Evolutionary conservation across 192 early-diverging fungal genomes (phyloP).

Genomic region (Rhizophlyctis rosea): DNA sequence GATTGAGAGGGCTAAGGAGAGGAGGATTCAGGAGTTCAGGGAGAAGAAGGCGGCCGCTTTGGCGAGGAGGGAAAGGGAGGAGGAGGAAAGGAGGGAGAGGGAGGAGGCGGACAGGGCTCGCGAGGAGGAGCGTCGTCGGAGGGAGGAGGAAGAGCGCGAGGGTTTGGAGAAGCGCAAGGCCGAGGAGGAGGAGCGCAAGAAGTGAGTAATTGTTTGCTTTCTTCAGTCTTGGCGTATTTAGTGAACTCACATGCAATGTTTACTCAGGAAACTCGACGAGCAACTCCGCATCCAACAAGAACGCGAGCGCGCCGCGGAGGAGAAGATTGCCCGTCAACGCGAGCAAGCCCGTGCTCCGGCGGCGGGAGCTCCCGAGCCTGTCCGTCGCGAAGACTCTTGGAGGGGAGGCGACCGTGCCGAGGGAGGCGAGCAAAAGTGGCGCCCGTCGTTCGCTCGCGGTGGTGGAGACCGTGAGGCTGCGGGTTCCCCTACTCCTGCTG

Average conservation of each 20-base stretch:
- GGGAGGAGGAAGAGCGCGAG: constrained; percentile 23
- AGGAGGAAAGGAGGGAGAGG: constrained; percentile 17
- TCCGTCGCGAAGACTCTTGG: background rate
- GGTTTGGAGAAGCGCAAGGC: constrained; percentile 24
- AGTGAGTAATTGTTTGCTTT: constrained; percentile 17
- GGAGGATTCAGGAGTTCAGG: constrained; percentile 60
- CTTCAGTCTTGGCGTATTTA: constrained; percentile 7
- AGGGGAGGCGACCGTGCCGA: background rate
- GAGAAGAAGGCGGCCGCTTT: constrained; percentile 52
- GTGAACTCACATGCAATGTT: constrained; percentile 7
- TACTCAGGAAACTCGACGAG: constrained; percentile 20
- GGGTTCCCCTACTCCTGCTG: constrained; percentile 11
- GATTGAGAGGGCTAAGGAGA: constrained; percentile 71
- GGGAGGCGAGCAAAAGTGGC: background rate
- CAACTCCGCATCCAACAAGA: background rate
- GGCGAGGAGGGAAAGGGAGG: constrained; percentile 22
- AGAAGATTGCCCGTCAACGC: constrained; percentile 2
- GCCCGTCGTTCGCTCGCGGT: background rate
- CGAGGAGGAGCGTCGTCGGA: constrained; percentile 22
- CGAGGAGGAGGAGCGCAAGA: constrained; percentile 26
- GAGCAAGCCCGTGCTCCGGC: background rate
- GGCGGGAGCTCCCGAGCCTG: background rate
- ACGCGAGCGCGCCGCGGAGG: constrained; percentile 15
- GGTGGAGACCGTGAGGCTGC: constrained; percentile 10
- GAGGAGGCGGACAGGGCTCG: constrained; percentile 28